These are phyloP conservation scores for Hyaloperonospora brassicae DNA, from an alignment of 352 stramenopile genomes.

Conservation along the genomic window DNA sequence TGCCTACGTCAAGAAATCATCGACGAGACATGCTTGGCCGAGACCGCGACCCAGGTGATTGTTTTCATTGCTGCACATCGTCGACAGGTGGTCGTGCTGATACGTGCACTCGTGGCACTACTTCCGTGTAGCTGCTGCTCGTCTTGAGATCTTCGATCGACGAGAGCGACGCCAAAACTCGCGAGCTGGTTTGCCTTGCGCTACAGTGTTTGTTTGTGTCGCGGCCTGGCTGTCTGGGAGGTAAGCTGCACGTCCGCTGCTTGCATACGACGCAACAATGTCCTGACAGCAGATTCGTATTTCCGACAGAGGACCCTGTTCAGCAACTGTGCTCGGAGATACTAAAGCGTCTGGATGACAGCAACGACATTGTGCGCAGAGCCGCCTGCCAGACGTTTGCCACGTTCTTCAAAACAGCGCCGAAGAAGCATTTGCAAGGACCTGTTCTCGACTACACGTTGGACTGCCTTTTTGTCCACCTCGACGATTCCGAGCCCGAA, in stretches of 20 bases:
- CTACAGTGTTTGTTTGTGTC: conserved; percentile 85
- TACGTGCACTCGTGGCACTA: neutral
- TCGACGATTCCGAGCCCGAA: conserved; percentile 81
- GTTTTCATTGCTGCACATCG: neutral
- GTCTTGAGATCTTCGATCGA: conserved; percentile 86
- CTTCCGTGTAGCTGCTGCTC: conserved; percentile 63
- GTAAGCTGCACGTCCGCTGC: conserved; percentile 18
- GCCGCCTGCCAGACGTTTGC: conserved; percentile 82
- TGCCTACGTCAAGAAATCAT: conserved; percentile 68
- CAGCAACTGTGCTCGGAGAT: conserved; percentile 89
- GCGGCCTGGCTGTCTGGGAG: conserved; percentile 62
- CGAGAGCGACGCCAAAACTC: conserved; percentile 82
- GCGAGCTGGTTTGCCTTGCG: conserved; percentile 82
- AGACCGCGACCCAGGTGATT: conserved; percentile 62
- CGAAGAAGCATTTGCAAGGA: conserved; percentile 78
- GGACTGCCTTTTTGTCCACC: conserved; percentile 87
- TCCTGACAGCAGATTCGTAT: conserved; percentile 5
- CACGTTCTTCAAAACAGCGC: conserved; percentile 79
- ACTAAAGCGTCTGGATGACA: conserved; percentile 89
- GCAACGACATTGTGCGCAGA: conserved; percentile 85
- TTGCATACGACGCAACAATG: neutral
- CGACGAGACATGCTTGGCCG: conserved; percentile 73
- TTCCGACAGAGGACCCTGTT: conserved; percentile 73
- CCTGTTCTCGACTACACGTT: conserved; percentile 88
- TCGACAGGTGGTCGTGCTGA: conserved; percentile 1